Base-by-base conservation (phyloP, 176 grass and related monocot genomes). In the Guadua angustifolia region DNA sequence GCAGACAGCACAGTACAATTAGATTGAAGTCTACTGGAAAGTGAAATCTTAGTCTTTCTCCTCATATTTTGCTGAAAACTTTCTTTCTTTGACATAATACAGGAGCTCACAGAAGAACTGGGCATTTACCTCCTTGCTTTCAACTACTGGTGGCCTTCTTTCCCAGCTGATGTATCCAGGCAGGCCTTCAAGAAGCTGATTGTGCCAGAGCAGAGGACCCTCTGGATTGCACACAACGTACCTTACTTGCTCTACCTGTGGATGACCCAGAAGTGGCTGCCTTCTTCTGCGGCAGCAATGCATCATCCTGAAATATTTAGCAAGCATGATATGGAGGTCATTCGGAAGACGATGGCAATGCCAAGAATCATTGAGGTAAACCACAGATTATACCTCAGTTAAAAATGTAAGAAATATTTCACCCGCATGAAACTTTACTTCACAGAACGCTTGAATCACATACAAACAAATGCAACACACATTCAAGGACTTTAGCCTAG, bases 81-180 rank as follows among this genome's bases (percentile, higher is more conserved):
- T 73, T 69, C 47, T 80, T 52, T 71, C 39, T 82, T 56, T 58
- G 56, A 38, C 44, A 61, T 47, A 35, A 78, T 80, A 66, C 89
- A 97, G 94, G 89, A 92, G 73, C 82, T 97, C 9, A 70, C 86
- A 64, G 89, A 94, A 78, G 94, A 90, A 78, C 47, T 97, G 53
- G 85, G 85, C 47, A 88, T 94, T 75, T 97, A 97, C 83, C 73
- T 94, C 58, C 42, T 97, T 66, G 90, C 87, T 66, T 97, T 88
- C 86, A 94, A 97, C 73, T 97, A 89, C 83, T 94, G 92, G 94
- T 97, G 92, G 90, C 88, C 75, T 79, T 89, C 87, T 64, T 97
- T 97, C 80, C 88, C 88, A 50, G 55, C 77, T 52, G 83, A 87
- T 44, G 6, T 97, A 62, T 84, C 92, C 60, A 92, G 75, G 65